Conservation (phyloP, 805 yeast genomes). For the Starmera quercuum region DNA sequence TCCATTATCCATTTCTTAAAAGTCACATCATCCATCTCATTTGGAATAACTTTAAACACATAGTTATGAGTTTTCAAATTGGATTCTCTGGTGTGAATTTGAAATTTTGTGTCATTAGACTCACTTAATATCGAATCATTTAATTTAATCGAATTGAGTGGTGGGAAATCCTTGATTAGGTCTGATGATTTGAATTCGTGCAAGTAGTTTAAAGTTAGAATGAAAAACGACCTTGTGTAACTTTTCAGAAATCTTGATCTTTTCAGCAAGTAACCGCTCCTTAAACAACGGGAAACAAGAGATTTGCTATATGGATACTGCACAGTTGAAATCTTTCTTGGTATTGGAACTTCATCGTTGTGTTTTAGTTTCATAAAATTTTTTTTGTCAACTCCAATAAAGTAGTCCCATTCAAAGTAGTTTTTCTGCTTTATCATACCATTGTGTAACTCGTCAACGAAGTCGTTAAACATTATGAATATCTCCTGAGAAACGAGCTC, state of each 20-base stretch:
- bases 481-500: slow-evolving; percentile 67
- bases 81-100: slow-evolving; percentile 55
- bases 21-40: slow-evolving; percentile 58
- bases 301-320: slow-evolving; percentile 61
- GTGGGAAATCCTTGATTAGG: slow-evolving; percentile 67
- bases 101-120: slow-evolving; percentile 64
- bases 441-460: slow-evolving; percentile 55
- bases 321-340: slow-evolving; percentile 53
- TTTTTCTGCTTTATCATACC: slow-evolving; percentile 73
- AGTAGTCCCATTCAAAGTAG: slow-evolving; percentile 81
- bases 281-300: slow-evolving; percentile 55
- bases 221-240: slow-evolving; percentile 82
- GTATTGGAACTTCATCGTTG: slow-evolving; percentile 46
- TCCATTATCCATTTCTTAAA: slow-evolving; percentile 78
- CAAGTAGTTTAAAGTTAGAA: slow-evolving; percentile 74
- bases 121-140: slow-evolving; percentile 77
- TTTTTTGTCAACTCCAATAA: slow-evolving; percentile 65
- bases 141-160: slow-evolving; percentile 71
- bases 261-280: slow-evolving; percentile 77
- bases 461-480: slow-evolving; percentile 54
- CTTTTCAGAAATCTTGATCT: slow-evolving; percentile 85
- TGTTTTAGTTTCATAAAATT: slow-evolving; percentile 23
- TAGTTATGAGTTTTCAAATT: slow-evolving; percentile 74
- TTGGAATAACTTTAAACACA: slow-evolving; percentile 57
- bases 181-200: slow-evolving; percentile 86